Evolutionary conservation across 1,139 yeast species (phyloP), one percentile per base, ranked within the genome.

Genomic region (Taphrina wiesneri): DNA sequence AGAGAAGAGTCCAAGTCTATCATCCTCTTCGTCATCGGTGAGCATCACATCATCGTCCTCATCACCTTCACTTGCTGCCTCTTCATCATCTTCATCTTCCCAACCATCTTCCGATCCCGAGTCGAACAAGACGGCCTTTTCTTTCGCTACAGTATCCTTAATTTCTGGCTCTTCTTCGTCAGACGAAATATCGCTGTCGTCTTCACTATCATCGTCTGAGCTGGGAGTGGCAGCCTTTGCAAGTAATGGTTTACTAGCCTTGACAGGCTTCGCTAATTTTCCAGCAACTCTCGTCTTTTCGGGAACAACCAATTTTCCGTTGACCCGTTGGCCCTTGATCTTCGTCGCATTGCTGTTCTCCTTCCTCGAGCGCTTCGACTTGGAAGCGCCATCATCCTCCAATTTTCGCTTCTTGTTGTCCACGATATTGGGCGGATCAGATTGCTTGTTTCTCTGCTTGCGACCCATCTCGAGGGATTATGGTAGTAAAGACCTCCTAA

Each of bases 1-100:
- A 61, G 82, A 81, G 70, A 88, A 81, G 74, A 85, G 92, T 76
- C 91, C 98, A 59, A 84, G 90, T 82, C 88, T 86, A 56, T 85
- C 69, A 13, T 69, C 64, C 6, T 67, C 66, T 2, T 56, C 67
- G 41, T 65, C 67, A 34, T 65, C 67, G 3, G 59, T 47, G 23
- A 51, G 34, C 61, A 62, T 52, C 23, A 46, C 65, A 36, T 34
- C 60, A 26, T 52, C 65, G 1, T 54, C 63, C 11, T 49, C 54
- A 7, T 11, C 23, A 1, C 19, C 54, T 15, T 26, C 34, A n/a
- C 53, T 47, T 13, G 21, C 52, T 1, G 41, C 60, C 15, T 51
- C 51, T 23, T 41, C 63, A 17, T 59, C 56, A n/a, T 64, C 63
- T 15, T 57, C 67, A 26, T 52, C 62, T 39, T 57, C 53, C 56